Evolutionary conservation across 305 asterid genomes (phyloP), one percentile per base, ranked within the genome.

Genomic region (Fraxinus sp.): DNA sequence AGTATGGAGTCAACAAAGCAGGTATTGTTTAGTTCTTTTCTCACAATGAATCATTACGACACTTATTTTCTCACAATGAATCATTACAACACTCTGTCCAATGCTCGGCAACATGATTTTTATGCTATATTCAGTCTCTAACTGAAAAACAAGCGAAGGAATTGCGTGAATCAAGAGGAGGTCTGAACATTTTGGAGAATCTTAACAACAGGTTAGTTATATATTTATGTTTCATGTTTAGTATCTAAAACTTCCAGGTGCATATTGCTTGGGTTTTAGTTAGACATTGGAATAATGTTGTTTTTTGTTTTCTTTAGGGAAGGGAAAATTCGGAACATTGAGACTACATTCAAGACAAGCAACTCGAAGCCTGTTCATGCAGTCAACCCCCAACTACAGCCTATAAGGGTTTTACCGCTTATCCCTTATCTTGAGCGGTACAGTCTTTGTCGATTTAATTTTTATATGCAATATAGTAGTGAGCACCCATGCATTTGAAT

Each of bases 61-160:
- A 18, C 39, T 36, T 36, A 36, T 82, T 83, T 82, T 22, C 79
- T 64, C 46, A 18, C 49, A 20, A 46, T n/a, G 57, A 81, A 52
- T 62, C 52, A 37, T 24, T 49, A 49, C 66, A 32, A 20, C 39
- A 33, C 77, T 43, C 62, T 30, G 59, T 68, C 35, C 37, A 72
- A 83, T 82, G 36, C 79, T 80, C 57, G 49, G 64, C 33, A 36
- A 46, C 22, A 80, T 81, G 57, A 82, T 37, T 79, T 59, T 83
- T 64, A 81, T 84, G 64, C 85, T 81, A 46, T 81, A n/a, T 85
- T 86, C 90, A 97, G 98, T 92, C 99, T 83, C 84, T 91, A 78
- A 90, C 98, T 86, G 99, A 95, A 87, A 97, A 97, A 87, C 96
- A 93, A 87, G 98, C 99, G n/a, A 95, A 88, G 84, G 98, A 94